These are phyloP conservation scores for Pseudogymnoascus sp. DNA, from an alignment of 2,329 filamentous ascomycete species.

Conservation along the genomic window DNA sequence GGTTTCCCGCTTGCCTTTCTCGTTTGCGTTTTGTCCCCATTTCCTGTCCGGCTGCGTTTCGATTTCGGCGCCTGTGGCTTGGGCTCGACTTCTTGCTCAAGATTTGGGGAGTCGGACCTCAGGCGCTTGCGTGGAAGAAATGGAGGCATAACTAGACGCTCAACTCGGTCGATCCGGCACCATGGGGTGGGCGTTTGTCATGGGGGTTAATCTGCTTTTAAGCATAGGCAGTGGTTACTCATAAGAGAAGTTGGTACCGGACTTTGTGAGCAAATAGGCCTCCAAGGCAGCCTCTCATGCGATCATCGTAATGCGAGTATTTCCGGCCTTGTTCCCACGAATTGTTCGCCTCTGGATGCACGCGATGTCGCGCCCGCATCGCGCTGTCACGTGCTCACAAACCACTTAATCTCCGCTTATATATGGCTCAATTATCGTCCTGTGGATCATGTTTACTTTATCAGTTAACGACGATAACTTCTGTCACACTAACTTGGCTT, in stretches of 20 bases:
- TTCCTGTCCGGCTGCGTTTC: slow-evolving; percentile 15
- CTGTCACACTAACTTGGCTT: background rate
- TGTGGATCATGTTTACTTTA: background rate
- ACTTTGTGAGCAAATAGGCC: background rate
- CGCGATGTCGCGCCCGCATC: background rate
- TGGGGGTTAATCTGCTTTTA: background rate
- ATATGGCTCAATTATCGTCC: background rate
- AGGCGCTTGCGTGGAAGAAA: slow-evolving; percentile 59
- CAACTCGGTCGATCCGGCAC: background rate
- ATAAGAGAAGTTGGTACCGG: background rate
- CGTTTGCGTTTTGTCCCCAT: slow-evolving; percentile 19
- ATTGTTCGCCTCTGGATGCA: background rate
- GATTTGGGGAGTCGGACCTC: slow-evolving; percentile 38
- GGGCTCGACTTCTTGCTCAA: slow-evolving; percentile 17
- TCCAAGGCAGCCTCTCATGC: background rate
- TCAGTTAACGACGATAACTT: background rate
- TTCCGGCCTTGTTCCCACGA: background rate
- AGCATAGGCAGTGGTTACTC: background rate
- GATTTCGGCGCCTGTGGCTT: slow-evolving; percentile 17
- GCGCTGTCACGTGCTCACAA: background rate
- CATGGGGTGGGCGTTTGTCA: background rate
- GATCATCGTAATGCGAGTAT: background rate
- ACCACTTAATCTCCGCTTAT: background rate
- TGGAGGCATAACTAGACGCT: slow-evolving; percentile 50
- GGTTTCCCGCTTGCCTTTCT: slow-evolving; percentile 21